Evolutionary conservation across 2,329 filamentous ascomycete genomes (phyloP).

Genomic region (Daldinia sp.): DNA sequence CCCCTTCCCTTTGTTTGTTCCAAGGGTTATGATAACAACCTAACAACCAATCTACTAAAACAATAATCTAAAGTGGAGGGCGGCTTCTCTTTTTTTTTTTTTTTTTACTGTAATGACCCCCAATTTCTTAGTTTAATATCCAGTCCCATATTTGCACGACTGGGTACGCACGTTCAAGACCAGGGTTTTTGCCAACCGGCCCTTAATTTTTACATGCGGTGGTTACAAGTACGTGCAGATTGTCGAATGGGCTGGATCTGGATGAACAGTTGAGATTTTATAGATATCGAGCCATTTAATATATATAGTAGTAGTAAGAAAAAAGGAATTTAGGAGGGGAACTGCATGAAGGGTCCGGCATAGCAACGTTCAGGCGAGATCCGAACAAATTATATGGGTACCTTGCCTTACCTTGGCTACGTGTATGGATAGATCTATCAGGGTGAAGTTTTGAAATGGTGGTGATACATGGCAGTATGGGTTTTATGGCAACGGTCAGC

Average conservation of each 20-base stretch:
- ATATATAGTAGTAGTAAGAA: conserved; percentile 8
- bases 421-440: conserved; percentile 3
- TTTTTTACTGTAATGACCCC: conserved; percentile 34
- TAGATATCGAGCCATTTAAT: conserved; percentile 29
- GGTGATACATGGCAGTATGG: conserved; percentile 7
- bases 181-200: conserved; percentile 20
- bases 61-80: conserved; percentile 24
- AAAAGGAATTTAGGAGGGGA: conserved; percentile 3
- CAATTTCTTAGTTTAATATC: conserved; percentile 22
- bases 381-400: conserved; percentile 8
- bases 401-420: too few relatives aligned
- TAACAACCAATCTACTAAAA: too few relatives aligned
- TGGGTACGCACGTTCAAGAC: conserved; percentile 12
- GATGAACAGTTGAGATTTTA: conserved; percentile 17
- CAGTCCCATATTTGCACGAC: too few relatives aligned
- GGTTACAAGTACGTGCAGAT: conserved; percentile 24
- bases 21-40: conserved; percentile 26
- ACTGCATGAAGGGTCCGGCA: conserved; percentile 19
- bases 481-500: conserved; percentile 1
- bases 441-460: conserved; percentile 7
- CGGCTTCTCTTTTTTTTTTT: neutral
- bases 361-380: conserved; percentile 25
- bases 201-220: conserved; percentile 19
- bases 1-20: neutral
- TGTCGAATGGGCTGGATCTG: conserved; percentile 36